Evolutionary conservation across 192 early-diverging fungal species (phyloP), one percentile per base, ranked within the genome.

Genomic region (Backusella circina): DNA sequence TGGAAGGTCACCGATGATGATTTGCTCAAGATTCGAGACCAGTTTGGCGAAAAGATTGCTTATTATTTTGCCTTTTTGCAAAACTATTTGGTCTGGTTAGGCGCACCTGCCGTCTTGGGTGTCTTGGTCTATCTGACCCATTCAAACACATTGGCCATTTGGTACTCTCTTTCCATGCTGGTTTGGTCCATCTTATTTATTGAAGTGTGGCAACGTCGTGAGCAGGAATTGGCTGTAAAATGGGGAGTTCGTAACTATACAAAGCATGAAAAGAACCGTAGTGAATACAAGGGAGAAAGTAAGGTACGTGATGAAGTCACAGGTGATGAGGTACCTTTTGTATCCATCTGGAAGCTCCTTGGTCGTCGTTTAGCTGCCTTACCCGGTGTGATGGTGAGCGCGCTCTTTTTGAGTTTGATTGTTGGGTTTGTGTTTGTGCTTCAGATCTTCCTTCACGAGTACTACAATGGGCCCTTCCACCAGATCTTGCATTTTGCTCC

Each of bases 11-110:
- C 86, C 71, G 79, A 90, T 5, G 72, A 86, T 3, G 96, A 96
- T 77, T 71, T 98, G n/a, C 73, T 83, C n/a, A 79, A 79, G 36
- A 90, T 98, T 71, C 87, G 92, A 67, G 88, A 91, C 71, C 89
- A 95, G 68, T 93, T 94, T 87, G 96, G 96, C 73, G 95, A 97
- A 78, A 93, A 95, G 79, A 86, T 95, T 38, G 95, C 94, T n/a
- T 91, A 88, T 83, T 97, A 98, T 83, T 98, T 98, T 88, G 95
- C 95, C 13, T 98, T 97, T 81, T 79, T 97, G 2, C 95, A 97
- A 82, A 93, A 89, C 77, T 98, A 97, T 84, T 86, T 93, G 41
- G 65, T 93, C 10, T 93, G 90, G 86, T 84, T 98, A 30, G 80
- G 89, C 30, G 73, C 84, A 3, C 95, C 94, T 12, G 80, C 95